Conservation (phyloP, 2,329 filamentous ascomycete genomes). For the Diaporthe nobilis region DNA sequence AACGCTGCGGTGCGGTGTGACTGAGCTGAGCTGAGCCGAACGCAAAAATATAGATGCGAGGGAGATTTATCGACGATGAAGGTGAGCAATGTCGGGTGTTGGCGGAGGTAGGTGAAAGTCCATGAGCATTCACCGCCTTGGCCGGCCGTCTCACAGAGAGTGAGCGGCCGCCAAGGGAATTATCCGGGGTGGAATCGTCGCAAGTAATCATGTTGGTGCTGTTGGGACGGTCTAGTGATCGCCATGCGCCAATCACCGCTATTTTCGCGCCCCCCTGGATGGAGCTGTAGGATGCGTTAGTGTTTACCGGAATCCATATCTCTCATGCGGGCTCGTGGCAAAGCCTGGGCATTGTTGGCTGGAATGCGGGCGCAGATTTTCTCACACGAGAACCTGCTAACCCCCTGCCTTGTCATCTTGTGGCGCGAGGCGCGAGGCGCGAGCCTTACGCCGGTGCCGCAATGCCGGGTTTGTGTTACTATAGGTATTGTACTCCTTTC, state of each 20-base stretch:
- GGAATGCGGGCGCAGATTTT: background rate
- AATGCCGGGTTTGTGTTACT: background rate
- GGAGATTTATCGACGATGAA: no score
- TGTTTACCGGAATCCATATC: background rate
- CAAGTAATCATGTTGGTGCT: slow-evolving; percentile 6
- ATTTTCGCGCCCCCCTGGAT: background rate
- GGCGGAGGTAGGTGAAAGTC: background rate
- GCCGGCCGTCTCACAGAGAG: background rate
- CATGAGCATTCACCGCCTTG: background rate
- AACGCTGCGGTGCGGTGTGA: background rate
- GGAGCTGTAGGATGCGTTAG: background rate
- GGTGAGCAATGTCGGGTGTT: no score
- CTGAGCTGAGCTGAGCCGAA: no score
- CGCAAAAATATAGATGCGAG: no score
- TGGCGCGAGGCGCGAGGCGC: background rate
- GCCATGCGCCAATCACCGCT: background rate
- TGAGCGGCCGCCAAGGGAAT: background rate
- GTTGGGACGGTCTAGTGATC: background rate
- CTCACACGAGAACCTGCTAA: background rate
- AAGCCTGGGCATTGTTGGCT: background rate
- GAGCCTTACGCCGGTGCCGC: background rate
- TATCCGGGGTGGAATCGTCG: background rate
- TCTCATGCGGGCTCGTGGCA: background rate
- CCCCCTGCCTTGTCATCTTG: background rate
- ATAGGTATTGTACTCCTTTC: background rate